Evolutionary conservation across 305 asterid genomes (phyloP), one percentile per base, ranked within the genome.

Genomic region (Petunia hybrid): DNA sequence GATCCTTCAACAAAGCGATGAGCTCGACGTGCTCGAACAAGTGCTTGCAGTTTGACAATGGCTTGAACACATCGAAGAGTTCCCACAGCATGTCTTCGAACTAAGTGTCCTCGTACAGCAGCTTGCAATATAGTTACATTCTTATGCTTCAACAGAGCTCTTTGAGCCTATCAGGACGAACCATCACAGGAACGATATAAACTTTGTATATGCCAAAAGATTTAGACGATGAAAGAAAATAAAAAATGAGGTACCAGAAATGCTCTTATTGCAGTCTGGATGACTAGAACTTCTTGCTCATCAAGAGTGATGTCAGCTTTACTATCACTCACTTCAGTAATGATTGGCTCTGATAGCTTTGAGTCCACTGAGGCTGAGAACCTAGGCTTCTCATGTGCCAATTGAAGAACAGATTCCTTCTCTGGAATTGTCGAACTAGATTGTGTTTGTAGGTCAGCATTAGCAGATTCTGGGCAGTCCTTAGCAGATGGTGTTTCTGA

Each of bases 1-100:
- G n/a, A n/a, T n/a, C n/a, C n/a, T n/a, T n/a, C n/a, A n/a, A n/a
- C n/a, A n/a, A n/a, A n/a, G n/a, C n/a, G n/a, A n/a, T n/a, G n/a
- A n/a, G n/a, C n/a, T 39, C 60, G 87, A 80, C 91, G 97, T 74
- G 93, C 91, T 83, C 99, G 92, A 61, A 95, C 95, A 83, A 93
- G 95, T 74, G 86, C 88, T 86, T 95, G 99, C 92, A 95, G 90
- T 88, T 90, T 95, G 80, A 92, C 87, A 82, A 95, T 91, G 84
- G 97, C 92, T 87, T 89, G 97, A 80, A 95, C 89, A 61, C 99
- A 95, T 79, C 95, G 93, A 70, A 95, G 97, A 83, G 97, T 92
- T 85, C 98, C 99, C 83, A 88, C 90, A 38, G 99, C 99, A 83
- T 90, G 88, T 63, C 83, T 88, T 61, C 99, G 92, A 80, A 92